A percentile compares a stretch with the other conserved stretches of the same genome.
These are phyloP conservation scores for Xylaria scruposa DNA, from an alignment of 495 filamentous ascomycete species.

Conservation along the genomic window DNA sequence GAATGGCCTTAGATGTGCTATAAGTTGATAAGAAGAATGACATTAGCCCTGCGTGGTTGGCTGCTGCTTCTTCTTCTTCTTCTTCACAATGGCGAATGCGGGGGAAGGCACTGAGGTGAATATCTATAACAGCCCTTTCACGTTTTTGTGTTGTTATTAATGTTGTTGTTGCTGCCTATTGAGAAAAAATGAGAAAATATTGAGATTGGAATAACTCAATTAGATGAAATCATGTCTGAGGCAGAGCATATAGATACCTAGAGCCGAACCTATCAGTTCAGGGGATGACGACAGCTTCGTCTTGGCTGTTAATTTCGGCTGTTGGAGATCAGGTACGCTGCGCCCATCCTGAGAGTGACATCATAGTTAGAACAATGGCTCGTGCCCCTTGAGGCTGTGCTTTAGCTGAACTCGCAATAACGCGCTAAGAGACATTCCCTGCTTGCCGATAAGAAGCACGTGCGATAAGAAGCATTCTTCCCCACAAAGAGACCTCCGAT, in stretches of 20 bases:
- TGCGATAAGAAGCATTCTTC: background rate
- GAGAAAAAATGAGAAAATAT: background rate
- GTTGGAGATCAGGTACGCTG: background rate
- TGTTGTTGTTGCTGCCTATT: background rate
- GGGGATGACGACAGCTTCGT: background rate
- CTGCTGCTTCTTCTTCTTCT: background rate
- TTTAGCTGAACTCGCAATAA: background rate
- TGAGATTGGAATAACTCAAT: background rate
- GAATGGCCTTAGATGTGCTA: background rate
- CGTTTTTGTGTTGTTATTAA: background rate
- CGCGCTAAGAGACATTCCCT: background rate
- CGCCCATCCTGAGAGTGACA: constrained; percentile 4
- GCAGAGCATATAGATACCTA: background rate
- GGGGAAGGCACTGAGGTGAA: background rate
- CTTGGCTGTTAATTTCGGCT: background rate
- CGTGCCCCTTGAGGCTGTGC: too few relatives aligned
- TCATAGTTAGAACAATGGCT: background rate
- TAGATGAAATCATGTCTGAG: background rate
- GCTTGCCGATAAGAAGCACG: background rate
- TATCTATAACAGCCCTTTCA: background rate
- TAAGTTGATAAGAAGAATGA: background rate
- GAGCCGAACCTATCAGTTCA: background rate
- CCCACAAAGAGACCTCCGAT: constrained; percentile 12
- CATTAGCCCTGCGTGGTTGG: background rate
- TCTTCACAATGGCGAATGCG: background rate